These are phyloP conservation scores for Keithomyces neogunnii DNA, from an alignment of 2,329 filamentous ascomycete species.

Conservation along the genomic window DNA sequence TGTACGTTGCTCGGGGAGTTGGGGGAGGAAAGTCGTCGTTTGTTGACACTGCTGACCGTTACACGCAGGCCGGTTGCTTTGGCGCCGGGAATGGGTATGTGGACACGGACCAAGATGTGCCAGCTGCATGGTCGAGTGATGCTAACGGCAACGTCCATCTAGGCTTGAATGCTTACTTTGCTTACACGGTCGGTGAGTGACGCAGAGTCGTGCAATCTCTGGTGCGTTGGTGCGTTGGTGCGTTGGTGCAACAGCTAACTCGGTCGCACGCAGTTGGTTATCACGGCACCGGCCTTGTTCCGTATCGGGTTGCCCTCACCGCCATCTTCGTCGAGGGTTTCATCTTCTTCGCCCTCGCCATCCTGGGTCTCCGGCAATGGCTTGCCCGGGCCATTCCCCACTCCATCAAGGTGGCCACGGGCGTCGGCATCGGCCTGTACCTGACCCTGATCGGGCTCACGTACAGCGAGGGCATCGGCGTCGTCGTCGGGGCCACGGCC, in stretches of 20 bases:
- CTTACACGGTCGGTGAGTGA: constrained; percentile 49
- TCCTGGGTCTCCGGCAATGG: constrained; percentile 81
- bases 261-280: constrained; percentile 48
- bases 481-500: constrained; percentile 58
- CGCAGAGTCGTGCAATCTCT: constrained; percentile 9
- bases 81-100: constrained; percentile 34
- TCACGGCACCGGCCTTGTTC: constrained; percentile 64
- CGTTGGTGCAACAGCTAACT: constrained; percentile 3
- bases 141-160: constrained; percentile 1
- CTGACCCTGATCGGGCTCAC: constrained; percentile 68
- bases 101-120: neutral
- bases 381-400: constrained; percentile 74
- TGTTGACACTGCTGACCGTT: constrained; percentile 1
- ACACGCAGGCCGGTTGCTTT: constrained; percentile 25
- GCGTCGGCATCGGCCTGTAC: constrained; percentile 79
- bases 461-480: constrained; percentile 74
- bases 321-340: constrained; percentile 85
- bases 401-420: constrained; percentile 80
- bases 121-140: neutral
- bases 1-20: constrained; percentile 32
- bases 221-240: neutral
- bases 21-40: neutral
- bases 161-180: constrained; percentile 77
- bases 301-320: constrained; percentile 69
- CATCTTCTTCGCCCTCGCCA: constrained; percentile 71